Percentiles rank a stretch among this genome's conserved stretches.
Evolutionary conservation across 805 yeast genomes (phyloP).

Genomic region (Candida lessepsii): DNA sequence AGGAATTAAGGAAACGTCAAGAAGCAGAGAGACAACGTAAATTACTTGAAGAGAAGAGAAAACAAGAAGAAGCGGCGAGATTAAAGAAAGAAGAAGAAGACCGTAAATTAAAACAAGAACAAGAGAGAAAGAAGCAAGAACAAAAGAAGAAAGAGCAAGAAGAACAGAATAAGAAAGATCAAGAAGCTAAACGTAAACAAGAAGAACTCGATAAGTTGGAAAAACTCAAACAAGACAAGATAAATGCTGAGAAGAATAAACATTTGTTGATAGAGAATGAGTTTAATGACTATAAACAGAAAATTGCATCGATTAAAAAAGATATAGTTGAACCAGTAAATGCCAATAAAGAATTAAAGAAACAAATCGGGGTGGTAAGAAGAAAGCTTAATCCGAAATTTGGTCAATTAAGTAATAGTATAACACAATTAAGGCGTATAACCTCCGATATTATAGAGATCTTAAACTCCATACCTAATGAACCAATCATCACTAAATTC

Average conservation of each 20-base stretch:
- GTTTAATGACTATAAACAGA: slow-evolving; percentile 49
- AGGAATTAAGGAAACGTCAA: slow-evolving; percentile 18
- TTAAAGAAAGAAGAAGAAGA: slow-evolving; percentile 16
- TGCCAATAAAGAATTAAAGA: slow-evolving; percentile 51
- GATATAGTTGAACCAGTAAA: slow-evolving; percentile 56
- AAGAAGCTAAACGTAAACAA: slow-evolving; percentile 17
- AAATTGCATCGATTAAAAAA: slow-evolving; percentile 56
- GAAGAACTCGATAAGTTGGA: slow-evolving; percentile 18
- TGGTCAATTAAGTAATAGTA: slow-evolving; percentile 84
- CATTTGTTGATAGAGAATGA: slow-evolving; percentile 44
- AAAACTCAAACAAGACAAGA: slow-evolving; percentile 15
- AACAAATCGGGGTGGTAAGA: slow-evolving; percentile 55
- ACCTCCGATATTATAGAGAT: slow-evolving; percentile 49
- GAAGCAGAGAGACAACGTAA: slow-evolving; percentile 10
- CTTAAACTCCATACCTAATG: slow-evolving; percentile 46
- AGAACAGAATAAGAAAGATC: slow-evolving; percentile 6
- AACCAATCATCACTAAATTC: slow-evolving; percentile 46
- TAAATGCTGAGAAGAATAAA: slow-evolving; percentile 19
- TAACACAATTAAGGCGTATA: slow-evolving; percentile 53
- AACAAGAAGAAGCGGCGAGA: slow-evolving; percentile 11
- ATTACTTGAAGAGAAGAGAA: slow-evolving; percentile 21
- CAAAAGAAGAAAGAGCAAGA: slow-evolving; percentile 11
- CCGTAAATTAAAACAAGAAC: slow-evolving; percentile 16
- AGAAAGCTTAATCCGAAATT: slow-evolving; percentile 83
- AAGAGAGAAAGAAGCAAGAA: slow-evolving; percentile 13